Evolutionary conservation across 208 protist genomes (phyloP), one percentile per base, ranked within the genome.

Genomic region (Trypanosomatidae sp.): DNA sequence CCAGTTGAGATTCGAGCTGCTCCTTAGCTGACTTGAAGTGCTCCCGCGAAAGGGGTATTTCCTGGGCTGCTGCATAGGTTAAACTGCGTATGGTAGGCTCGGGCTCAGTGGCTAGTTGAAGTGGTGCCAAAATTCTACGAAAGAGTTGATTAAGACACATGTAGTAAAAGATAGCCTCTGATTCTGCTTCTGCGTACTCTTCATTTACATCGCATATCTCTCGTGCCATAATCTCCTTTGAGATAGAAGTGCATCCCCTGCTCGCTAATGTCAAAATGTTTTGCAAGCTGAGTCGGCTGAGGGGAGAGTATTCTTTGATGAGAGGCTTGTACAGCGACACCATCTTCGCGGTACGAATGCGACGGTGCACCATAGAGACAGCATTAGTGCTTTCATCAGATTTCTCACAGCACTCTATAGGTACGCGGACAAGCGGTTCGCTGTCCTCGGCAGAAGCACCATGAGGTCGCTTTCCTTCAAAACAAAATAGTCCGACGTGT

Each of bases 111-210:
- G 73, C 65, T 39, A 95, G 46, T 47, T 92, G 82, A 43, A 97
- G 79, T 19, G 92, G 89, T 41, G 80, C 68, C 25, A 97, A 50
- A 66, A 95, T 84, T 46, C 71, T 73, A 50, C 87, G 74, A 76
- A 90, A 92, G 68, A 90, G 60, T 25, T 78, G 79, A 82, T 85
- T 86, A 13, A 83, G 79, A 80, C 83, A 89, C 86, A 97, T 89
- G 76, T 97, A 97, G 49, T 88, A 85, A 77, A 89, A 95, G 72
- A 97, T 87, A 55, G 75, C 80, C 49, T 90, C 60, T n/a, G 85
- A 69, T 72, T 82, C 77, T 66, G 82, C 84, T 17, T 76, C 70
- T 59, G 86, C 80, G 64, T 89, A 92, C 70, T 90, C 82, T 66
- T 92, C 85, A 58, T 84, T 90, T 6, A 96, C 70, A 28, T 85